Evolutionary conservation across 371 early-diverging fungal species (phyloP).

Genomic region (Saksenaea oblongispora): DNA sequence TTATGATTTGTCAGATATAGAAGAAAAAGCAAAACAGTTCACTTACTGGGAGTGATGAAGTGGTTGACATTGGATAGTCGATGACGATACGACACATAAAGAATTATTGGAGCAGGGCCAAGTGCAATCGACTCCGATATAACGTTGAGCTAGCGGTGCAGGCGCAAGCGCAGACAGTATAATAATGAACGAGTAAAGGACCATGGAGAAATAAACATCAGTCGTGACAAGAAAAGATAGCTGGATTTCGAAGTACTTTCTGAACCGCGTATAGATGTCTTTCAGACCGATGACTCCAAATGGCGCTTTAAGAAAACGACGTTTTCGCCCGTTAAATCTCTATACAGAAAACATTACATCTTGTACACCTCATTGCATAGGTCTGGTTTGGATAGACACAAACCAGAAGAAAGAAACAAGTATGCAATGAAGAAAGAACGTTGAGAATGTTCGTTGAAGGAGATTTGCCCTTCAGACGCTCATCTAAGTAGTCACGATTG

Average conservation of each 20-base stretch:
- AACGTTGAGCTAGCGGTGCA: background rate
- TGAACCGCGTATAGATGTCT: slow-evolving; percentile 14
- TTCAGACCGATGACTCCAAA: background rate
- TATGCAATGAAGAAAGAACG: background rate
- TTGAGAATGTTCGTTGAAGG: no score
- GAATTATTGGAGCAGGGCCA: slow-evolving; percentile 25
- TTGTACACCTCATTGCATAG: background rate
- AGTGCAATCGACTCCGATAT: slow-evolving; percentile 20
- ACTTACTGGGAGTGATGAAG: slow-evolving; percentile 25
- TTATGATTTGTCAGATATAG: no score
- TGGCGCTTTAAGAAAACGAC: no score
- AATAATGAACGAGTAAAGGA: background rate
- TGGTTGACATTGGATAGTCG: slow-evolving; percentile 16
- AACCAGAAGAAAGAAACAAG: background rate
- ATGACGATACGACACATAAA: slow-evolving; percentile 18
- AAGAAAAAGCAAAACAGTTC: no score
- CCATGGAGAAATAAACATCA: slow-evolving; percentile 1
- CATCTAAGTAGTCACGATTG: no score
- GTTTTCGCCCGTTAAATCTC: no score
- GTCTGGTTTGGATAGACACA: background rate
- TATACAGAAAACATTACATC: background rate
- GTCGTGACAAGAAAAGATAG: background rate
- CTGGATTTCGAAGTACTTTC: background rate
- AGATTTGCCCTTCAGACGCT: no score
- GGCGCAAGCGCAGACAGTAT: background rate